A percentile compares a stretch with the other conserved stretches of the same genome.
These are phyloP conservation scores for Ustilago loliicola DNA, from an alignment of 1,284 basidiomycete genomes.

Conservation along the genomic window DNA sequence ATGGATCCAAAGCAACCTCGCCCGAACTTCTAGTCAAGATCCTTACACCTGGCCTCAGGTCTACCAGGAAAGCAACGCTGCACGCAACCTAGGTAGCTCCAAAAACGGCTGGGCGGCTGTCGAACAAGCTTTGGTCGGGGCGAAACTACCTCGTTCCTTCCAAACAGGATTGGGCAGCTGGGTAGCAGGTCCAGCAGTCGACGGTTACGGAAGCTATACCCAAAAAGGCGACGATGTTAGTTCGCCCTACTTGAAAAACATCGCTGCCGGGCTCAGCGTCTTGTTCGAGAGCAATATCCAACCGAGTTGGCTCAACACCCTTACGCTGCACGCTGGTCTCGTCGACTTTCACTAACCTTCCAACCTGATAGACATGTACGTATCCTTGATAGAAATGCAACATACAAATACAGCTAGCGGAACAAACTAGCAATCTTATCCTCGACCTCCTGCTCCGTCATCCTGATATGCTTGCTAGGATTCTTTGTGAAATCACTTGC, in stretches of 20 bases:
- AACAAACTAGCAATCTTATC: slow-evolving; percentile 55
- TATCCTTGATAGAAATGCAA: slow-evolving; percentile 14
- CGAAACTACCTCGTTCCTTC: slow-evolving; percentile 30
- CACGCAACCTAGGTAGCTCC: slow-evolving; percentile 6
- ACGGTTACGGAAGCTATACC: slow-evolving; percentile 55
- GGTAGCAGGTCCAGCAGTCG: slow-evolving; percentile 66
- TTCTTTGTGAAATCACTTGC: slow-evolving; percentile 62
- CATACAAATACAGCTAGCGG: slow-evolving; percentile 28
- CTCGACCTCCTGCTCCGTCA: slow-evolving; percentile 61
- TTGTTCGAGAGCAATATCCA: slow-evolving; percentile 52
- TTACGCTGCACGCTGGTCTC: slow-evolving; percentile 57
- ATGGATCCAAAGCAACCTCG: slow-evolving; percentile 67
- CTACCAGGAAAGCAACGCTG: slow-evolving; percentile 25
- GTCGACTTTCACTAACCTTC: slow-evolving; percentile 56
- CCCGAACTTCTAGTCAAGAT: slow-evolving; percentile 59
- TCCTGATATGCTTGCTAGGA: slow-evolving; percentile 60
- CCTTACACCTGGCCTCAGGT: slow-evolving; percentile 60
- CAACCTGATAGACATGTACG: slow-evolving; percentile 7
- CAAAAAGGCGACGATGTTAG: slow-evolving; percentile 63
- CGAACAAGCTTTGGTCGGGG: slow-evolving; percentile 19
- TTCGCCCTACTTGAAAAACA: slow-evolving; percentile 57
- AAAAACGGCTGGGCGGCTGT: slow-evolving; percentile 15
- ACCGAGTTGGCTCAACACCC: slow-evolving; percentile 52
- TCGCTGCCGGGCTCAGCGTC: slow-evolving; percentile 52
- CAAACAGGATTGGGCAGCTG: slow-evolving; percentile 63